Base-by-base conservation (phyloP, 805 yeast species). In the Teunomyces lycoperdinae region DNA sequence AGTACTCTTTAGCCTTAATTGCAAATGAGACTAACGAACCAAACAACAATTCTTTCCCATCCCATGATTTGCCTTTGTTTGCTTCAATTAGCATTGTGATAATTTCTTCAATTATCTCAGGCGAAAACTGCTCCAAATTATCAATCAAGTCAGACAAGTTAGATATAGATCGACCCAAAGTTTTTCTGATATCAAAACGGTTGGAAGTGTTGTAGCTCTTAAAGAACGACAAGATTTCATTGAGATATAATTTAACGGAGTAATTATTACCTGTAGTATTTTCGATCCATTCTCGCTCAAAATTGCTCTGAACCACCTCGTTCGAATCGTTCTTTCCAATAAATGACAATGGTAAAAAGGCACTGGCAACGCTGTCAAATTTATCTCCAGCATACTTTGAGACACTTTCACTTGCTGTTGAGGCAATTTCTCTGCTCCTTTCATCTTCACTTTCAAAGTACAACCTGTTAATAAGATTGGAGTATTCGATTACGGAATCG, bases 31-130 rank as follows among this genome's bases (percentile, higher is more conserved):
- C 85, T 46, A 91, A 67, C 0, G 96, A 87, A 32, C 80, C 81
- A 14, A 89, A 69, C 1, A 94, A 77, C 27, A 74, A 64, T 55
- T 90, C 97, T 58, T 92, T 92, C 5, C 97, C 98, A 11, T 76
- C 75, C 94, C 96, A 92, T 8, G 92, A 79, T 50, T 95, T 80
- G 0, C 97, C 97, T 47, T 76, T 72, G 47, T 83, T 74, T 0
- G 95, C 81, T 27, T 74, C 76, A 13, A 87, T 61, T 41, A 89
- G 68, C 5, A 82, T 68, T 0, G 70, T 65, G 49, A 87, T 79
- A 13, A 89, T 61, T 32, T 61, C 55, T 1, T 47, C 26, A 3
- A 52, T 50, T 7, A 54, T 26, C 1, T 46, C 48, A 2, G 60
- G 60, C 1, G 71, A 58, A 2, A 65, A 61, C 35, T 57, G 50